These are phyloP conservation scores for Skeletonema menzelii DNA, from an alignment of 108 stramenopile species.

Conservation along the genomic window DNA sequence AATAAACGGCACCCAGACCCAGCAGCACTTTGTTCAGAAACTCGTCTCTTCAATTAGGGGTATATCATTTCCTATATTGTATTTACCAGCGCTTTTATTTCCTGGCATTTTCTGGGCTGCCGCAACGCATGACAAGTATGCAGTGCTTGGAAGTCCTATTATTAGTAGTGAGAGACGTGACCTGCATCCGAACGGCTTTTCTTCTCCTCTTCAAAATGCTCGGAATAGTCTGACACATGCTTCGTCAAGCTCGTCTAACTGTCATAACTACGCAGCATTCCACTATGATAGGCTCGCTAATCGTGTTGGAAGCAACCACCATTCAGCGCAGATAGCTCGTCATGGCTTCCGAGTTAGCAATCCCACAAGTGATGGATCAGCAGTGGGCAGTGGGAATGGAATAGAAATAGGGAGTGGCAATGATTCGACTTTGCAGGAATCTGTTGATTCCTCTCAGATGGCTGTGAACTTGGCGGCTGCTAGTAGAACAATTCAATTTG, in stretches of 20 bases:
- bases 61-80: constrained; percentile 4
- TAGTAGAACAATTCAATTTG: not conserved
- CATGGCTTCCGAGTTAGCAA: not conserved
- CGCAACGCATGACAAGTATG: constrained; percentile 1
- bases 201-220: not conserved
- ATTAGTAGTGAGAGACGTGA: not conserved
- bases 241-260: not conserved
- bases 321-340: not conserved
- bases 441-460: constrained; percentile 12
- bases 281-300: not conserved
- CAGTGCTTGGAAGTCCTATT: not conserved
- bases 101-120: constrained; percentile 3
- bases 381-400: too few species aligned
- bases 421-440: not conserved
- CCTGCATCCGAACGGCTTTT: not conserved
- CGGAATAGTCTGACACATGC: not conserved
- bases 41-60: not conserved
- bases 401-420: too few species aligned
- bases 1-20: not conserved
- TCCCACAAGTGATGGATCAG: not conserved
- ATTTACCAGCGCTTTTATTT: not conserved
- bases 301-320: not conserved
- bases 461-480: constrained; percentile 7
- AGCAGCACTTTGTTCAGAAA: constrained; percentile 15
- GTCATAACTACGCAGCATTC: not conserved